These are phyloP conservation scores for Cladosporium sp. DNA, from an alignment of 2,329 filamentous ascomycete genomes.

Conservation along the genomic window DNA sequence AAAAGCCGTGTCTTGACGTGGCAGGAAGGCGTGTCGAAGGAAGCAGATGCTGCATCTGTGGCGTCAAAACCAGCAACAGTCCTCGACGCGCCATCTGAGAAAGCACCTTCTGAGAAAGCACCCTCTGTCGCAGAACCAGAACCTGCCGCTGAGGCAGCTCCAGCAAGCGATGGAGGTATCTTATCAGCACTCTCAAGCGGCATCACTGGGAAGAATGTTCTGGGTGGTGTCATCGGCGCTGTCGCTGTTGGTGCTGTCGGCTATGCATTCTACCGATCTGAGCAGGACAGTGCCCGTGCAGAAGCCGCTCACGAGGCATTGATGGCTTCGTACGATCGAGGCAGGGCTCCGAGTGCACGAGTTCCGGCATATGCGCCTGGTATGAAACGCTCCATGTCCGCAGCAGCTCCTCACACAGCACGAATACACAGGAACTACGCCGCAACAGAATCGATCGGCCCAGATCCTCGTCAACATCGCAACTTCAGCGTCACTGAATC, in stretches of 20 bases:
- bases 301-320: slow-evolving; percentile 33
- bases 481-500: slow-evolving; percentile 30
- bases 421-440: slow-evolving; percentile 33
- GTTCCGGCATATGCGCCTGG: not conserved
- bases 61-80: not conserved
- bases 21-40: slow-evolving; percentile 6
- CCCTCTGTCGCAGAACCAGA: not conserved
- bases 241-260: slow-evolving; percentile 2
- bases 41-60: slow-evolving; percentile 1
- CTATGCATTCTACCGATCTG: slow-evolving; percentile 34
- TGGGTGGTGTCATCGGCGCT: slow-evolving; percentile 8
- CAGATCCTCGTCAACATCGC: slow-evolving; percentile 20
- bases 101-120: not conserved
- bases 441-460: slow-evolving; percentile 30
- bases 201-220: not conserved
- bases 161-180: not conserved
- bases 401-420: slow-evolving; percentile 8
- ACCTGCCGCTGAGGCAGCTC: not conserved
- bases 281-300: slow-evolving; percentile 45
- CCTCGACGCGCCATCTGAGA: not conserved
- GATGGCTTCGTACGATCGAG: slow-evolving; percentile 17
- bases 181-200: not conserved
- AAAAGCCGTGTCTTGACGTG: slow-evolving; percentile 10
- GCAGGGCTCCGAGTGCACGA: not conserved
- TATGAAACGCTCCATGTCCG: slow-evolving; percentile 6